Percentiles rank a stretch among this genome's conserved stretches.
These are phyloP conservation scores for Lipomyces chichibuensis DNA, from an alignment of 805 yeast species.

Conservation along the genomic window DNA sequence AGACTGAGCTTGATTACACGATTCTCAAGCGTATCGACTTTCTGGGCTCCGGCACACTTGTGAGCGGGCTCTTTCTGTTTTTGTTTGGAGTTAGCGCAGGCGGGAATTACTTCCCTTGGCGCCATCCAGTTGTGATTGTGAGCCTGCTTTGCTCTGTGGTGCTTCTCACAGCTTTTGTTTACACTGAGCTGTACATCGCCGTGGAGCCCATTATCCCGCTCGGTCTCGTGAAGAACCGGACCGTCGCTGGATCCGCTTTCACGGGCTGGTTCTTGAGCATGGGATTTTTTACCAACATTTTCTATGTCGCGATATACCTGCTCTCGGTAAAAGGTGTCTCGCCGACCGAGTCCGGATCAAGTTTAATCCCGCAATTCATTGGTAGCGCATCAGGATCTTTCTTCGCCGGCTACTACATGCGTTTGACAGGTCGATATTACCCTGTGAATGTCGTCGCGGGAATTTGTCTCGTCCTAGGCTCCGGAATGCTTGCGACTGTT, in stretches of 20 bases:
- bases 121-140: constrained; percentile 48
- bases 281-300: constrained; percentile 65
- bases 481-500: constrained; percentile 4
- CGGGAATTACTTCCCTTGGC: constrained; percentile 57
- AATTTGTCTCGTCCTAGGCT: constrained; percentile 4
- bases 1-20: constrained; percentile 38
- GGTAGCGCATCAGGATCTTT: constrained; percentile 70
- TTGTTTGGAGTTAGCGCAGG: constrained; percentile 69
- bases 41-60: constrained; percentile 61
- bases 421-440: constrained; percentile 53
- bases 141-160: constrained; percentile 45
- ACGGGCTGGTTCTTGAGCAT: constrained; percentile 72
- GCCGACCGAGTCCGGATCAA: constrained; percentile 59
- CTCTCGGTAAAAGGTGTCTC: constrained; percentile 55
- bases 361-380: constrained; percentile 57
- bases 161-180: constrained; percentile 49
- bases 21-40: constrained; percentile 65
- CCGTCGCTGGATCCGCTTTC: constrained; percentile 65
- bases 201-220: constrained; percentile 70
- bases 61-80: constrained; percentile 57
- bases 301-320: constrained; percentile 69
- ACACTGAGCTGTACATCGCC: constrained; percentile 55
- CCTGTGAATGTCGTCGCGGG: constrained; percentile 17
- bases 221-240: constrained; percentile 55
- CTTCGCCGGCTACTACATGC: constrained; percentile 66